Evolutionary conservation across 306 rosid species (phyloP).

Genomic region (Hippophae gyantsensis): DNA sequence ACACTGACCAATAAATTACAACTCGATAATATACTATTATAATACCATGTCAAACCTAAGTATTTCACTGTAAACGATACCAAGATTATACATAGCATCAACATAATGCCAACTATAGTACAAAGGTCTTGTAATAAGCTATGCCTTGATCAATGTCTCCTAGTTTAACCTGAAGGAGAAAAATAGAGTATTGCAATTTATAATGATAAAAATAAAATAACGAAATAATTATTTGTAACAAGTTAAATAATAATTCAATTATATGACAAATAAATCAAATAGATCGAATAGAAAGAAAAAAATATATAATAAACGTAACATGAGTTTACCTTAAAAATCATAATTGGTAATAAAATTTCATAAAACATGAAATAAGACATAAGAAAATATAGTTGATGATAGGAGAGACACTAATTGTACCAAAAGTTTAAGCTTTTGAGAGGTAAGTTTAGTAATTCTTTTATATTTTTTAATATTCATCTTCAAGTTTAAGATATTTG

Average conservation of each 20-base stretch:
- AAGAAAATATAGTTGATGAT: background rate
- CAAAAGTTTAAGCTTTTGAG: no score
- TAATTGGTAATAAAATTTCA: background rate
- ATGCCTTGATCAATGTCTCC: constrained; percentile 89
- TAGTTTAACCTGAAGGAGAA: constrained; percentile 61
- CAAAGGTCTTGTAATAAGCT: constrained; percentile 79
- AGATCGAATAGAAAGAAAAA: background rate
- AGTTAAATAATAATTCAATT: background rate
- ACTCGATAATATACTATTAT: constrained; percentile 9
- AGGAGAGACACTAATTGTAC: accelerated
- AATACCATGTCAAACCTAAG: constrained; percentile 87
- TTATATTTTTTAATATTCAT: no score
- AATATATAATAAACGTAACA: background rate
- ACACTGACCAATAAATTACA: constrained; percentile 60
- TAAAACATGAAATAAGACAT: background rate
- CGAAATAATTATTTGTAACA: background rate
- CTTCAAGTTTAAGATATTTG: no score
- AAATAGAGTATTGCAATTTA: background rate
- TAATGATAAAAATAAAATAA: background rate
- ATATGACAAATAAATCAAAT: no score
- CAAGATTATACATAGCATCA: constrained; percentile 99
- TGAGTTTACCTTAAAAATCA: background rate
- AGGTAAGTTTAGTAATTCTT: no score
- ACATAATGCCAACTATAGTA: constrained; percentile 96
- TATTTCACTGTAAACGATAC: constrained; percentile 99